phyloP scores from a whole-genome alignment of 306 rosid genomes.

The Medicago arabica region DNA sequence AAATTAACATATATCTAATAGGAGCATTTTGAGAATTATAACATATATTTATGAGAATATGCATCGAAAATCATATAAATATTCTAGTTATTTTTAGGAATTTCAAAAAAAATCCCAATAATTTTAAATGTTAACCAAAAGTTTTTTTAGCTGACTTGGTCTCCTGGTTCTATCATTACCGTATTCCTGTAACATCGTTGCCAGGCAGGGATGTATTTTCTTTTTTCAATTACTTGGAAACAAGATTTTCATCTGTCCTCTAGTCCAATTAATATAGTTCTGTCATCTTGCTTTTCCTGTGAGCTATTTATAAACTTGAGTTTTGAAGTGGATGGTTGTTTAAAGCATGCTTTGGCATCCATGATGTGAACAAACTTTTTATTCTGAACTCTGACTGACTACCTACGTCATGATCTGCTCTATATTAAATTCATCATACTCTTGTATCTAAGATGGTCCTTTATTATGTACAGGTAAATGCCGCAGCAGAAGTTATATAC shows the following conservation, averaged over 20 bases:
- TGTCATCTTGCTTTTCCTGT: constrained; percentile 6
- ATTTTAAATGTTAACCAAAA: background rate
- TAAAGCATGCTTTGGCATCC: constrained; percentile 26
- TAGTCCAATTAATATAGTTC: constrained; percentile 34
- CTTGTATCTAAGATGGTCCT: constrained; percentile 31
- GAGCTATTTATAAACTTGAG: constrained; percentile 18
- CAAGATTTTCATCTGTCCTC: constrained; percentile 11
- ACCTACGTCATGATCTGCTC: constrained; percentile 28
- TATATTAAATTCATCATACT: constrained; percentile 24
- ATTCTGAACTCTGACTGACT: constrained; percentile 10
- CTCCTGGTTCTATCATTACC: background rate
- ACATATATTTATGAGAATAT: constrained; percentile 3
- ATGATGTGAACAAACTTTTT: background rate
- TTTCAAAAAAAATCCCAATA: background rate
- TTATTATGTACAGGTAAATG: constrained; percentile 77
- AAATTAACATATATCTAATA: background rate
- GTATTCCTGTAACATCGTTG: background rate
- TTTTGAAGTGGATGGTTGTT: constrained; percentile 35
- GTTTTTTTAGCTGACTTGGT: background rate
- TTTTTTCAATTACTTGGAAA: background rate
- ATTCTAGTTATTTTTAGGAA: constrained; percentile 6
- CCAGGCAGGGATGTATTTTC: background rate
- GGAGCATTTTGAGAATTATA: background rate
- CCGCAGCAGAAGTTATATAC: constrained; percentile 99
- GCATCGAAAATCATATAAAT: background rate